Evolutionary conservation across 495 filamentous ascomycete genomes (phyloP).

Genomic region (Tuber indicum): DNA sequence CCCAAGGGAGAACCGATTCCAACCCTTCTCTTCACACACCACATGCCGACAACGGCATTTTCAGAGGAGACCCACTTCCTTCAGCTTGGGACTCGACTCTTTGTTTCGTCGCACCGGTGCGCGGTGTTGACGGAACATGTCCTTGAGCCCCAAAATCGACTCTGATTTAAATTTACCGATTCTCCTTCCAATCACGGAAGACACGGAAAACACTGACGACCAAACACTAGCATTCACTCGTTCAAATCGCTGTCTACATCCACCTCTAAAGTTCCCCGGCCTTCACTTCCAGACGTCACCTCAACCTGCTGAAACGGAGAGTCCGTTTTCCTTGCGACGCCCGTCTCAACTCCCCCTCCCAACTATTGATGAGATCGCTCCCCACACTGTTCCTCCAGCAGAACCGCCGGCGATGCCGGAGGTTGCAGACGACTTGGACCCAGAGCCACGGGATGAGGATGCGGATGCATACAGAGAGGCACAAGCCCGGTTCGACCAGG

Average conservation of each 20-base stretch:
- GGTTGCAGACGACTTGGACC: neutral
- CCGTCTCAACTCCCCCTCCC: neutral
- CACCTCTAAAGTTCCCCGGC: neutral
- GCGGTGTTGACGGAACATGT: constrained; percentile 38
- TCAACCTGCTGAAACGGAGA: neutral
- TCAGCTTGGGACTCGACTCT: constrained; percentile 26
- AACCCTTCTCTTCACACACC: neutral
- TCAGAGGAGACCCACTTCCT: constrained; percentile 9
- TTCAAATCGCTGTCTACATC: neutral
- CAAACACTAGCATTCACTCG: neutral
- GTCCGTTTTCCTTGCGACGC: neutral
- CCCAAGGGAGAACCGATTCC: neutral
- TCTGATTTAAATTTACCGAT: neutral
- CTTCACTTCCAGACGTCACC: neutral
- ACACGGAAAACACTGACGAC: neutral
- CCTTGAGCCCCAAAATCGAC: constrained; percentile 13
- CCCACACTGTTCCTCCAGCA: neutral
- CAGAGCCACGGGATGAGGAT: neutral
- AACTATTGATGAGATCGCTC: neutral
- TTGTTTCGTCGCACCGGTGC: constrained; percentile 32
- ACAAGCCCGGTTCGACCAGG: neutral
- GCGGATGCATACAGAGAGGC: neutral
- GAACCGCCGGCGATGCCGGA: constrained; percentile 2
- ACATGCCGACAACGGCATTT: neutral
- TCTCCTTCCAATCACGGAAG: neutral